Evolutionary conservation across 345 rosid species (phyloP).

Genomic region (Citrus cavaleriei): DNA sequence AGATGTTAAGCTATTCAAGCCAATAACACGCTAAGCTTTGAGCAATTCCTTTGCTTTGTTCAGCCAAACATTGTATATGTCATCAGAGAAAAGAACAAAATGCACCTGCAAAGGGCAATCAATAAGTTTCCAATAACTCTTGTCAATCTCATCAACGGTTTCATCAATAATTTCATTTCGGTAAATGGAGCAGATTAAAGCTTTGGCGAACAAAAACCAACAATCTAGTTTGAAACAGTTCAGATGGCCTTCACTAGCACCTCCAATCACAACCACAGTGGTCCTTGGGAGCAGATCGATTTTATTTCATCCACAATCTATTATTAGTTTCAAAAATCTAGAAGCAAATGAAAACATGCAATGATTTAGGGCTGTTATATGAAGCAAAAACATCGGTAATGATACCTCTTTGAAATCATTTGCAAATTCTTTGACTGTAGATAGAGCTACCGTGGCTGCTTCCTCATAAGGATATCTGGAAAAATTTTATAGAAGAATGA

Average conservation of each 20-base stretch:
- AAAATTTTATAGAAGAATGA: not conserved
- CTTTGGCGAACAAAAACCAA: too few relatives aligned
- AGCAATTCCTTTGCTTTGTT: conserved; percentile 62
- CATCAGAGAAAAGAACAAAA: conserved; percentile 61
- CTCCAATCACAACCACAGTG: not conserved
- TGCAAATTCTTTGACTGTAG: conserved; percentile 62
- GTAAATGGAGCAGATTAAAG: not conserved
- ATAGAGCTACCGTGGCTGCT: conserved; percentile 74
- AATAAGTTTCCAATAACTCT: not conserved
- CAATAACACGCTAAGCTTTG: conserved; percentile 16
- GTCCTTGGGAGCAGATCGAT: not conserved
- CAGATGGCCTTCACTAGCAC: not conserved
- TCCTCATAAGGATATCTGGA: conserved; percentile 82
- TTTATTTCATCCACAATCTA: not conserved
- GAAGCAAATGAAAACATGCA: not conserved
- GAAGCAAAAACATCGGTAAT: not conserved
- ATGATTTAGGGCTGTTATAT: not conserved
- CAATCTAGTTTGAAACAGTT: not conserved
- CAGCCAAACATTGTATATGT: conserved; percentile 58
- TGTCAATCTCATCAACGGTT: not conserved
- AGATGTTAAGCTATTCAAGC: not conserved
- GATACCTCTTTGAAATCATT: conserved; percentile 77
- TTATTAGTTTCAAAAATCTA: not conserved
- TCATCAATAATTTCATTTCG: not conserved
- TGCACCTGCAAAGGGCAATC: conserved; percentile 55